Base-by-base conservation (phyloP, 768 basidiomycete genomes). In the Psilocybe cyanescens region DNA sequence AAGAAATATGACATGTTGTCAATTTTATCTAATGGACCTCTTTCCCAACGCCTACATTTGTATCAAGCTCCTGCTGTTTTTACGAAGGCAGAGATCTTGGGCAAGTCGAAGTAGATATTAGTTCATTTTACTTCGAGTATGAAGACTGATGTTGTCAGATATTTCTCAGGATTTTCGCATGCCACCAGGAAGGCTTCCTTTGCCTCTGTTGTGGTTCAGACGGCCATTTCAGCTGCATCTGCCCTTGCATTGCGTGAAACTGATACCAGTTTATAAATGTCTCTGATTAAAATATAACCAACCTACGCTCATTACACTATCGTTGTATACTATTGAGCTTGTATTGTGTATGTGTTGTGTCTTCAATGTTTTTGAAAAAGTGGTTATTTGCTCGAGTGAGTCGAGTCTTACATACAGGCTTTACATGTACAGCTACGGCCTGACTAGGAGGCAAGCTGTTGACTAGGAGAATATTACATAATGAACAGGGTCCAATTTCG, bases 41-140 rank as follows among this genome's bases (percentile, higher is more conserved):
- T 64, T 54, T 56, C 60, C 24, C 63, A 62, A 31, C 63, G 68
- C 19, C 49, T 68, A 14, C 58, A 63, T 53, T 45, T 50, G n/a
- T 46, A 62, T 35, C 68, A 65, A 53, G 63, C 55, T 4, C 41
- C 56, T 8, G 56, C 51, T 28, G 35, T 60, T n/a, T 57, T 41
- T 17, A 60, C 55, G 57, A 64, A 65, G 37, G 68, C 68, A 16
- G 64, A 65, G 14, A 59, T 65, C 16, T 53, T 69, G 9, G 64
- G 64, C 4, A 49, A 63, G n/a, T 37, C 59, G 19, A 65, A 51
- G 64, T 67, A 50, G 11, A 45, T 47, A 12, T 31, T 16, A 9
- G 14, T 58, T 7, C 49, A 8, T 14, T 35, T 55, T 24, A 35
- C 11, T 11, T 11, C 33, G 4, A 35, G 11, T 7, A 35, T 35